Percentiles rank a stretch among this genome's conserved stretches.
These are phyloP conservation scores for Dendrostoma leiphaemia DNA, from an alignment of 2,329 filamentous ascomycete genomes.

Conservation along the genomic window DNA sequence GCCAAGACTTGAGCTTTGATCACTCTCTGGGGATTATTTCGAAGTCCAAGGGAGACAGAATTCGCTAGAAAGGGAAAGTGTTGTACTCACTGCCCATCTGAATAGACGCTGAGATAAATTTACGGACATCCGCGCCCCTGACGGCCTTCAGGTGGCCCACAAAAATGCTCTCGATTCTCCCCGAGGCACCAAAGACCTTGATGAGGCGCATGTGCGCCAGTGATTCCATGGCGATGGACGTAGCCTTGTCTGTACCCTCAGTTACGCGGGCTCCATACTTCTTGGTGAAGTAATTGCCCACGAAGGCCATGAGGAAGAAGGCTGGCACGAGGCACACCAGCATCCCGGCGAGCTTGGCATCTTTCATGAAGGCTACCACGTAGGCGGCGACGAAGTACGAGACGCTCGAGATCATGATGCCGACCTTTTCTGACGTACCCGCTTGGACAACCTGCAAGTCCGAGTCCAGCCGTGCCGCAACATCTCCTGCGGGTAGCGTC, in stretches of 20 bases:
- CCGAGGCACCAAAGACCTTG: conserved; percentile 53
- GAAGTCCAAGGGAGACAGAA: no score
- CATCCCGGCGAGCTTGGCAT: conserved; percentile 55
- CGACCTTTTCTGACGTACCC: conserved; percentile 62
- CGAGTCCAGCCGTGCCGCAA: conserved; percentile 54
- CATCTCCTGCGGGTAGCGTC: conserved; percentile 53
- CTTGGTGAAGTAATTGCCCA: conserved; percentile 47
- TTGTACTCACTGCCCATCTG: no score
- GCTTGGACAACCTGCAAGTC: conserved; percentile 60
- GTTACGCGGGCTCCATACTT: conserved; percentile 44
- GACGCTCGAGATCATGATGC: conserved; percentile 53
- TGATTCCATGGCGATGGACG: conserved; percentile 54
- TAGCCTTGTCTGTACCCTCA: conserved; percentile 47
- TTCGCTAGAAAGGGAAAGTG: no score
- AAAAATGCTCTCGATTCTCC: conserved; percentile 51
- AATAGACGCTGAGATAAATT: conserved; percentile 43
- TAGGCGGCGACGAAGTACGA: conserved; percentile 62
- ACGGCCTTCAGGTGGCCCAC: conserved; percentile 37
- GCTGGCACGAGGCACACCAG: conserved; percentile 55
- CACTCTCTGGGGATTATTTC: no score
- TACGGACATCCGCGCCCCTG: conserved; percentile 42
- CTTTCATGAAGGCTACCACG: conserved; percentile 59
- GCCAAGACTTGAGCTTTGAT: no score
- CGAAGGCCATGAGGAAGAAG: conserved; percentile 53
- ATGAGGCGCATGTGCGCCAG: conserved; percentile 53